phyloP scores from a whole-genome alignment of 2,329 filamentous ascomycete genomes.

The Aspergillus neoniger region DNA sequence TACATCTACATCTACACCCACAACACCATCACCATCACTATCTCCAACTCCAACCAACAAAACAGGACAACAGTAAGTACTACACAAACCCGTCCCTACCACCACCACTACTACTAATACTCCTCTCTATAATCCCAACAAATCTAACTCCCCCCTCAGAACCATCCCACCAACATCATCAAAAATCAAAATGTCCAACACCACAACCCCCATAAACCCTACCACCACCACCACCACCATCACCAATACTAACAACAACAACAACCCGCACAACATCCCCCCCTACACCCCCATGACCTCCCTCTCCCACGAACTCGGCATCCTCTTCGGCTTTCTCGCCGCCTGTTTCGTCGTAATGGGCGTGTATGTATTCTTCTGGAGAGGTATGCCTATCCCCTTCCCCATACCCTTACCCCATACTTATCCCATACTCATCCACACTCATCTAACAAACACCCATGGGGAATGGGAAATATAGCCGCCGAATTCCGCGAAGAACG shows the following conservation, averaged over 20 bases:
- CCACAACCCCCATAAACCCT: neutral
- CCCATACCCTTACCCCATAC: neutral
- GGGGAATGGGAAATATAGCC: too few species aligned
- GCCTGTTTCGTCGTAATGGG: constrained; percentile 36
- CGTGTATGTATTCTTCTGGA: constrained; percentile 39
- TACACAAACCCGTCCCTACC: too few species aligned
- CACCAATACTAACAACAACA: too few species aligned
- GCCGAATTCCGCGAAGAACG: constrained; percentile 36
- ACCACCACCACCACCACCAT: neutral
- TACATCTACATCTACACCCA: too few species aligned
- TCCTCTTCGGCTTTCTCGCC: constrained; percentile 43
- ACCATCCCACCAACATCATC: neutral
- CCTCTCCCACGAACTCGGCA: constrained; percentile 40
- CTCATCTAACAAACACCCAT: too few species aligned
- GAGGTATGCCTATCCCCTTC: constrained; percentile 21
- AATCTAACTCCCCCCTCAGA: neutral
- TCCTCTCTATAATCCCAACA: too few species aligned
- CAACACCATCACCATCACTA: too few species aligned
- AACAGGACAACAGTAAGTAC: too few species aligned
- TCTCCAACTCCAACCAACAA: too few species aligned
- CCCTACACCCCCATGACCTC: constrained; percentile 34
- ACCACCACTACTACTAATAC: too few species aligned
- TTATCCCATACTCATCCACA: too few species aligned
- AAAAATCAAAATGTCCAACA: too few species aligned
- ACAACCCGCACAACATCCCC: constrained; percentile 20